These are phyloP conservation scores for Herpotrichia juniperi DNA, from an alignment of 2,329 filamentous ascomycete species.

Conservation along the genomic window DNA sequence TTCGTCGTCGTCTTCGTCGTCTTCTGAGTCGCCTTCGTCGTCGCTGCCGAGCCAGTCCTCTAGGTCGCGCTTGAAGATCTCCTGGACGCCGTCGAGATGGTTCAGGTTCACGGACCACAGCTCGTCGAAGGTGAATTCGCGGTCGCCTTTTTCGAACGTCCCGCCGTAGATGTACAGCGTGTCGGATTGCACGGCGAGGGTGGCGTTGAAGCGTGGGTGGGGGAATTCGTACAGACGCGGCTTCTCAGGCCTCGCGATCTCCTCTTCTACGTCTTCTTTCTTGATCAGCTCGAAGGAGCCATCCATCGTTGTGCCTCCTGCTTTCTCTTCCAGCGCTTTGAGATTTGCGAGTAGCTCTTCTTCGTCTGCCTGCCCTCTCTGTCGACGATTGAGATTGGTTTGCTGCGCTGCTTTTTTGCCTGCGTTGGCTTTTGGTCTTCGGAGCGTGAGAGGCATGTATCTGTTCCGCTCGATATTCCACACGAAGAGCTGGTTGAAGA, in stretches of 20 bases:
- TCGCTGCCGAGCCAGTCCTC: slow-evolving; percentile 76
- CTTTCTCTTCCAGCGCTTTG: slow-evolving; percentile 80
- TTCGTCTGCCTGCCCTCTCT: slow-evolving; percentile 86
- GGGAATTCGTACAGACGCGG: slow-evolving; percentile 79
- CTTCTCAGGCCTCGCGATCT: slow-evolving; percentile 59
- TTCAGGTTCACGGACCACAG: slow-evolving; percentile 92
- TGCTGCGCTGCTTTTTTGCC: slow-evolving; percentile 60
- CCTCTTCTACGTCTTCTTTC: slow-evolving; percentile 38
- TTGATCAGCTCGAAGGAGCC: slow-evolving; percentile 28
- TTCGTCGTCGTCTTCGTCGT: slow-evolving; percentile 55
- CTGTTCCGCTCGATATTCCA: slow-evolving; percentile 97
- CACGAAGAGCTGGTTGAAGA: slow-evolving; percentile 89
- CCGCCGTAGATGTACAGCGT: slow-evolving; percentile 93
- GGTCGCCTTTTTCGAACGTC: slow-evolving; percentile 92
- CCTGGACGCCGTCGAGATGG: slow-evolving; percentile 91
- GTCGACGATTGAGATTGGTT: slow-evolving; percentile 54
- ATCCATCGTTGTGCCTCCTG: slow-evolving; percentile 59
- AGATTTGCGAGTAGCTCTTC: slow-evolving; percentile 88
- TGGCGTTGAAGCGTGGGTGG: slow-evolving; percentile 88
- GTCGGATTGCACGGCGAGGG: slow-evolving; percentile 89
- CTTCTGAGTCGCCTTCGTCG: slow-evolving; percentile 50
- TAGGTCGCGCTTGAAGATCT: slow-evolving; percentile 84
- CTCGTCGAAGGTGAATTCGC: slow-evolving; percentile 95
- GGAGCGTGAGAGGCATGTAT: slow-evolving; percentile 82
- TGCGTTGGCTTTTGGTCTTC: slow-evolving; percentile 72